phyloP scores from a whole-genome alignment of 1,284 basidiomycete species.

The Mycena sp. region DNA sequence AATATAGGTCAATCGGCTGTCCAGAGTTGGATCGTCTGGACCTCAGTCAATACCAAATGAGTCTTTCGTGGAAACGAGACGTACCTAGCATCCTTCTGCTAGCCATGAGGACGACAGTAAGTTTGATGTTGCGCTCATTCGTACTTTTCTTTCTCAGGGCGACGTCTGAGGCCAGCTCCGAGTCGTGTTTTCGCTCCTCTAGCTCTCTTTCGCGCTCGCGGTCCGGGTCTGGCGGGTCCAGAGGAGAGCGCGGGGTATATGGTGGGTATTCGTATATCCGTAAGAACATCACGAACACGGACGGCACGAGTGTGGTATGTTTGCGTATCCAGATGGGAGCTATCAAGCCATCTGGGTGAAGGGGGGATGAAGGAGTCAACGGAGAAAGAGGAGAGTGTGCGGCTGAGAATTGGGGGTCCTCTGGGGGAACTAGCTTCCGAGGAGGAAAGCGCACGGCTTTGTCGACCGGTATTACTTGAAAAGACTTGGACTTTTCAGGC shows the following conservation, averaged over 20 bases:
- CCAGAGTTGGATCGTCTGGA: conserved; percentile 84
- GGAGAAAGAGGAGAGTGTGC: conserved; percentile 92
- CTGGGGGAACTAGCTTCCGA: conserved; percentile 74
- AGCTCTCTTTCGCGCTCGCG: conserved; percentile 63
- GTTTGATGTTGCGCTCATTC: conserved; percentile 89
- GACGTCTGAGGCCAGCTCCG: conserved; percentile 82
- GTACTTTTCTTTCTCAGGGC: conserved; percentile 81
- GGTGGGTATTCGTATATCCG: conserved; percentile 77
- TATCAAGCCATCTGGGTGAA: conserved; percentile 94
- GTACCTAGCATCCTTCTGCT: conserved; percentile 84
- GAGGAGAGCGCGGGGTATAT: conserved; percentile 54
- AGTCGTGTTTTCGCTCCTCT: conserved; percentile 79
- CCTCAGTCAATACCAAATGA: background rate
- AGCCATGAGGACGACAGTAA: conserved; percentile 95
- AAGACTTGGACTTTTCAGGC: conserved; percentile 74
- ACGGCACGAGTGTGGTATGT: conserved; percentile 90
- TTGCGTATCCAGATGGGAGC: conserved; percentile 98
- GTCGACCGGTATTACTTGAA: conserved; percentile 86
- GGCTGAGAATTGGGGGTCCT: conserved; percentile 60
- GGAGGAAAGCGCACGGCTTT: conserved; percentile 88
- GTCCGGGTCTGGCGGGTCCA: conserved; percentile 62
- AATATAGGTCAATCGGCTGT: conserved; percentile 85
- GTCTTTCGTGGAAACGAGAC: conserved; percentile 34
- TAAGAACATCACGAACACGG: conserved; percentile 92
- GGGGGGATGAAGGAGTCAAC: conserved; percentile 85